Base-by-base conservation (phyloP, 306 rosid species). In the Prunus davidiana region DNA sequence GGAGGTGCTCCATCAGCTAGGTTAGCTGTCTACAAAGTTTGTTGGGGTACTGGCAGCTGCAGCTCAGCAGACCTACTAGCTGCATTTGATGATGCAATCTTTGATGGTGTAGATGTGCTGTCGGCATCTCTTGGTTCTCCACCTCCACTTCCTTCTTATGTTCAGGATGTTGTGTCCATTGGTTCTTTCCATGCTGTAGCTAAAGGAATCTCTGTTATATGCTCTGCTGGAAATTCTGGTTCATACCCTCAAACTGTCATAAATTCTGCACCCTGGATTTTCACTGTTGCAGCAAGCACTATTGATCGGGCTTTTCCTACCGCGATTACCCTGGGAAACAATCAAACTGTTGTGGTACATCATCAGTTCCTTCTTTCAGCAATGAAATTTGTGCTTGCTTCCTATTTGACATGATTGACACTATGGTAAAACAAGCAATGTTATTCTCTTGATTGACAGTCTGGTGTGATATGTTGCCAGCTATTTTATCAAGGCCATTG, bases 1-100 rank as follows among this genome's bases (percentile, higher is more conserved):
- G 94, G 94, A 13, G 94, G 94, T 5, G 91, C 95, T 69, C 86
- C 91, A 63, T 80, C 76, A 22, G 89, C 94, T 52, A 73, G 83
- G 82, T 38, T 89, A 68, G 93, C 90, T 2, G 61, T 81, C 58
- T 86, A 89, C 83, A 87, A 89, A 77, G 87, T 84, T 64, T 87
- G 94, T 74, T 87, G 94, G 94, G 64, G 82, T 27, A 72, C 84
- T 27, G 91, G 89, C 12, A 87, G 82, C 10, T 85, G 91, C 81
- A 85, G 87, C 60, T 78, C 89, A 10, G 90, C 89, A 2, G 93
- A 89, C 49, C 20, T 89, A 20, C 91, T 89, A 63, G 91, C 91
- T 8, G 94, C 94, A 27, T 87, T 89, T 74, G 94, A 85, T 47
- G 91, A 87, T 64, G 94, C 93, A 55, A 82, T 85, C 47, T 67